Percentiles rank a stretch among this genome's conserved stretches.
phyloP scores from a whole-genome alignment of 2,329 filamentous ascomycete genomes.

The Cytospora mali region DNA sequence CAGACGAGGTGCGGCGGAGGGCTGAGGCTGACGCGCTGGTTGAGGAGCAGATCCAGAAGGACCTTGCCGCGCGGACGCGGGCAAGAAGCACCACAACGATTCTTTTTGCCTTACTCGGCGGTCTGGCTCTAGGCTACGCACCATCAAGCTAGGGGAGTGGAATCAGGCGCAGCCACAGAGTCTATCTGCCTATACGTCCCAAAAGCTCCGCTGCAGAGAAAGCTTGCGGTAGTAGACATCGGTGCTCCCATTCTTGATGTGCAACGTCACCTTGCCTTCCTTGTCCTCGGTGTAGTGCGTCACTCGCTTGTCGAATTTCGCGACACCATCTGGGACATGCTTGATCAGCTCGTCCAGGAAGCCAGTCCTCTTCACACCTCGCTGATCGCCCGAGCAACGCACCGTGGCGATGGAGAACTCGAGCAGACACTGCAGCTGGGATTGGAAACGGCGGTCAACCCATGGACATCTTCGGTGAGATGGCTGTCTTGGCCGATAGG shows the following conservation, averaged over 20 bases:
- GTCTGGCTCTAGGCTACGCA: no score
- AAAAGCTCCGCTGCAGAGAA: no score
- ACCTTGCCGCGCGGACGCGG: constrained; percentile 73
- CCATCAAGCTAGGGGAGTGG: no score
- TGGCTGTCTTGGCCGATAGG: no score
- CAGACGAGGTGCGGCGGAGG: constrained; percentile 61
- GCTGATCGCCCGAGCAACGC: constrained; percentile 29
- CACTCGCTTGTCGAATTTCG: constrained; percentile 28
- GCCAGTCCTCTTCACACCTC: constrained; percentile 34
- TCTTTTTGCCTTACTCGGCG: no score
- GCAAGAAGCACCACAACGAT: constrained; percentile 86
- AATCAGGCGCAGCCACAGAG: no score
- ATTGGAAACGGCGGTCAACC: no score
- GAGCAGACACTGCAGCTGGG: no score
- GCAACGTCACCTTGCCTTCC: constrained; percentile 13
- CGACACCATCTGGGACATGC: constrained; percentile 25
- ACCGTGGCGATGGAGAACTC: constrained; percentile 27
- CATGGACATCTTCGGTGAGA: no score
- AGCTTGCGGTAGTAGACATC: no score
- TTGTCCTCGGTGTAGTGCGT: constrained; percentile 18
- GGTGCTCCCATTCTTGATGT: constrained; percentile 27
- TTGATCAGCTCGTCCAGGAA: constrained; percentile 32
- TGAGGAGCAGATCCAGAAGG: constrained; percentile 84
- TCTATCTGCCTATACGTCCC: no score
- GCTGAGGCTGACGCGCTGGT: constrained; percentile 77